A percentile compares a stretch with the other conserved stretches of the same genome.
Conservation (phyloP, 2,329 filamentous ascomycete genomes). For the Dothideomycetes sp. region DNA sequence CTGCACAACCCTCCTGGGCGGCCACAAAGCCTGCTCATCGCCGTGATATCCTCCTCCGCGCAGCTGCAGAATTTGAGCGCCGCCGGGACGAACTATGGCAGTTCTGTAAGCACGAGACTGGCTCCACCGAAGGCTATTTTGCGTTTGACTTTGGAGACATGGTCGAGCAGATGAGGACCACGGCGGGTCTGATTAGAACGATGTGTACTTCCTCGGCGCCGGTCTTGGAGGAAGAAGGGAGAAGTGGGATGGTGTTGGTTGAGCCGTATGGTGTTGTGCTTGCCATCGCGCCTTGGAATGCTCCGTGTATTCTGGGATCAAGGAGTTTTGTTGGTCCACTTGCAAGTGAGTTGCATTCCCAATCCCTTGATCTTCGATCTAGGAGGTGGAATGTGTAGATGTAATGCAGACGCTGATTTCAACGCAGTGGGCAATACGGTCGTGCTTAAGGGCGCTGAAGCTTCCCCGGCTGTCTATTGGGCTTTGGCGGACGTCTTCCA, state of each 20-base stretch:
- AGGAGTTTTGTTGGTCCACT: conserved; percentile 29
- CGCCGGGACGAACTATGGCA: conserved; percentile 49
- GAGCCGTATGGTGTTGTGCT: conserved; percentile 73
- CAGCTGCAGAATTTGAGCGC: conserved; percentile 51
- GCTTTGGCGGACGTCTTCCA: conserved; percentile 53
- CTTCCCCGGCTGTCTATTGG: conserved; percentile 53
- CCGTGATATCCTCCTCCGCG: conserved; percentile 59
- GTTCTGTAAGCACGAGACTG: conserved; percentile 51
- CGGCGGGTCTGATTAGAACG: conserved; percentile 37
- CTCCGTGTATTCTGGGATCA: conserved; percentile 38
- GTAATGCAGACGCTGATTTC: no score
- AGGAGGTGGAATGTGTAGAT: no score
- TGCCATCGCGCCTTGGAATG: conserved; percentile 73
- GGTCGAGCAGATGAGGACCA: conserved; percentile 38
- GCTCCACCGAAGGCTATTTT: conserved; percentile 30
- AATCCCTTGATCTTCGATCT: conserved; percentile 81
- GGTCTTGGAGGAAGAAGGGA: conserved; percentile 40
- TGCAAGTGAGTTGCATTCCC: conserved; percentile 38
- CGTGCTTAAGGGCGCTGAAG: conserved; percentile 61
- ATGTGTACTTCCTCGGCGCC: conserved; percentile 38
- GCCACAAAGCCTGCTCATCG: conserved; percentile 49
- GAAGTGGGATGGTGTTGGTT: conserved; percentile 54
- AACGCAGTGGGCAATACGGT: conserved; percentile 62
- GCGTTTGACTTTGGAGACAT: conserved; percentile 30
- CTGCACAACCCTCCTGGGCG: conserved; percentile 60